Percentiles rank a stretch among this genome's conserved stretches.
Evolutionary conservation across 2,329 filamentous ascomycete species (phyloP).

Genomic region (Sporothrix globosa): DNA sequence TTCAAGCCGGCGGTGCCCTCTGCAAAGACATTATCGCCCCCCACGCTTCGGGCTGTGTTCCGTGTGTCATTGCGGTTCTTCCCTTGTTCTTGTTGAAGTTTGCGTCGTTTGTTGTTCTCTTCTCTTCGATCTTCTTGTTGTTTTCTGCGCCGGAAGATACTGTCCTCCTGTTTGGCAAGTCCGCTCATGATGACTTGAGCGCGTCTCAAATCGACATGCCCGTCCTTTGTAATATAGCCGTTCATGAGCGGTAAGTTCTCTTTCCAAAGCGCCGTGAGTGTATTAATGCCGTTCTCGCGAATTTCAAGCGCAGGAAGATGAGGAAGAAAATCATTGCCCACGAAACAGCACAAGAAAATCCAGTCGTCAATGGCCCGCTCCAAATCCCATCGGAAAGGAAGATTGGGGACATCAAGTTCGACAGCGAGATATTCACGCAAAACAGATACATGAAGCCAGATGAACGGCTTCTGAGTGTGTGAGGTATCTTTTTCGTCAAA

Average conservation of each 20-base stretch:
- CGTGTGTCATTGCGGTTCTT: slow-evolving; percentile 2
- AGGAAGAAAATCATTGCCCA: slow-evolving; percentile 96
- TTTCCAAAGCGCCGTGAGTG: slow-evolving; percentile 93
- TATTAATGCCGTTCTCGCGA: slow-evolving; percentile 95
- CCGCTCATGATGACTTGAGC: slow-evolving; percentile 88
- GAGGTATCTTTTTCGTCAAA: slow-evolving; percentile 79
- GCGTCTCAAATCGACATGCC: slow-evolving; percentile 81
- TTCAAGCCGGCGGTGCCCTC: slow-evolving; percentile 36
- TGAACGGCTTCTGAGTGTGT: slow-evolving; percentile 81
- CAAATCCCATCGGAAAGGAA: slow-evolving; percentile 88
- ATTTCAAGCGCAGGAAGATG: slow-evolving; percentile 98
- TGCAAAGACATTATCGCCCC: slow-evolving; percentile 36
- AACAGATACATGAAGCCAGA: slow-evolving; percentile 94
- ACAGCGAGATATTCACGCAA: slow-evolving; percentile 90
- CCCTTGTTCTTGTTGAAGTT: slow-evolving; percentile 67
- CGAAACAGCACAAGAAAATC: slow-evolving; percentile 99
- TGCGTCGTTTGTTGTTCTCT: slow-evolving; percentile 76
- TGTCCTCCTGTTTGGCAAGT: slow-evolving; percentile 88
- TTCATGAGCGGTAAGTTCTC: slow-evolving; percentile 90
- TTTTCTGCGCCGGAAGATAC: slow-evolving; percentile 86
- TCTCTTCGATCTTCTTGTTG: slow-evolving; percentile 83
- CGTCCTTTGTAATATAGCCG: slow-evolving; percentile 94
- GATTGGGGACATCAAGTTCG: slow-evolving; percentile 79
- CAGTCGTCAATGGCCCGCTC: slow-evolving; percentile 95
- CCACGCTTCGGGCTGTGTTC: slow-evolving; percentile 20